These are phyloP conservation scores for Penicillium cataractarum DNA, from an alignment of 495 filamentous ascomycete species.

Conservation along the genomic window DNA sequence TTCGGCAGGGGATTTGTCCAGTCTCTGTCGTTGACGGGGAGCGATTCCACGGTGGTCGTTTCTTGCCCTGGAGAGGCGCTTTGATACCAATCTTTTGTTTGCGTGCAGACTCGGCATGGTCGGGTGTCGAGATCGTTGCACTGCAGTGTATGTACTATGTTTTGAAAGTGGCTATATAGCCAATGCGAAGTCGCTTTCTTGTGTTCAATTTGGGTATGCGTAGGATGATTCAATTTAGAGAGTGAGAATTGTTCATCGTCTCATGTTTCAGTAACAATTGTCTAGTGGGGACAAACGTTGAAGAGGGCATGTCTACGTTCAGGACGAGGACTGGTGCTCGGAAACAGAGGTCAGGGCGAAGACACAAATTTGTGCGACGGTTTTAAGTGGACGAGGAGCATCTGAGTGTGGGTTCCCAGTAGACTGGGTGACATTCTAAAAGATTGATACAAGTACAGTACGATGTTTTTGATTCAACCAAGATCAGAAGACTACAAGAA, in stretches of 20 bases:
- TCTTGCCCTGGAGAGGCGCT: slow-evolving; percentile 22
- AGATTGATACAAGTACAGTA: no score
- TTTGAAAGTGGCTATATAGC: slow-evolving; percentile 32
- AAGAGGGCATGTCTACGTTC: not conserved
- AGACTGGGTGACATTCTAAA: no score
- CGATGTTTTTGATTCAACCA: no score
- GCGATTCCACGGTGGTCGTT: slow-evolving; percentile 11
- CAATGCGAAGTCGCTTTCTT: slow-evolving; percentile 31
- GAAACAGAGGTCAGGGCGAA: not conserved
- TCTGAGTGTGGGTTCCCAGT: no score
- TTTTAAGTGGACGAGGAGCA: not conserved
- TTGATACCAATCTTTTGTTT: slow-evolving; percentile 38
- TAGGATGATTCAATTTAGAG: not conserved
- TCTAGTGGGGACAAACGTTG: not conserved
- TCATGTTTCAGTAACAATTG: not conserved
- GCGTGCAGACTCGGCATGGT: slow-evolving; percentile 20
- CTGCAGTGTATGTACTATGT: slow-evolving; percentile 37
- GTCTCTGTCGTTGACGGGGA: slow-evolving; percentile 13
- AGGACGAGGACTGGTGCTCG: not conserved
- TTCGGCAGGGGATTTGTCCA: slow-evolving; percentile 11
- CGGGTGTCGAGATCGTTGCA: slow-evolving; percentile 23
- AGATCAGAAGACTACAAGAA: not conserved
- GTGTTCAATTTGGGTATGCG: slow-evolving; percentile 9
- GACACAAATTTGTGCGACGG: not conserved
- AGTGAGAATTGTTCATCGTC: not conserved